Evolutionary conservation across 768 basidiomycete species (phyloP).

Genomic region (Leccinum obscurum): DNA sequence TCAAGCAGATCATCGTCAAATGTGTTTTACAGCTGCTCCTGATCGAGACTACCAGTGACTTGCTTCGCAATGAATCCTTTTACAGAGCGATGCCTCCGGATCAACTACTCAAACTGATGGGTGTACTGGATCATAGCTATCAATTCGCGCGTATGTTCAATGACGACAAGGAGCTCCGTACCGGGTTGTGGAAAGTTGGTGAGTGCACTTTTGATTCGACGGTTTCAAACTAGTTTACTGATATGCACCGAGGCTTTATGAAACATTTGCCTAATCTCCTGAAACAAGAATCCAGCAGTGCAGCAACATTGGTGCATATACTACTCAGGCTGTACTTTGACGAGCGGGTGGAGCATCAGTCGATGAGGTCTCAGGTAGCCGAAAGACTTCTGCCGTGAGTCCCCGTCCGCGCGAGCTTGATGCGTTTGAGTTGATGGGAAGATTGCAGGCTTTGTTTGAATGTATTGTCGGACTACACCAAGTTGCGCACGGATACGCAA

Average conservation of each 20-base stretch:
- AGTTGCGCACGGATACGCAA: constrained; percentile 86
- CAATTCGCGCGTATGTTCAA: constrained; percentile 98
- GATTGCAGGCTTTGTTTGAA: constrained; percentile 73
- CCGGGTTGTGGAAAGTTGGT: constrained; percentile 99
- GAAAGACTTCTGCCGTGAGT: constrained; percentile 69
- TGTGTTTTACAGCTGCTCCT: constrained; percentile 95
- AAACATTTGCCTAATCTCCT: constrained; percentile 96
- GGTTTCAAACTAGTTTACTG: background rate
- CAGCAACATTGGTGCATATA: constrained; percentile 90
- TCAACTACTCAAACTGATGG: constrained; percentile 91
- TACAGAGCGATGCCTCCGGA: constrained; percentile 94
- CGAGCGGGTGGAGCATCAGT: constrained; percentile 81
- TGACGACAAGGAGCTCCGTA: constrained; percentile 95
- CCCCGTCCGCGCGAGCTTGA: background rate
- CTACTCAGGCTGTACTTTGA: constrained; percentile 94
- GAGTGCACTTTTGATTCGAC: constrained; percentile 37
- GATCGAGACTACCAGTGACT: constrained; percentile 96
- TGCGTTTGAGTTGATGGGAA: constrained; percentile 8
- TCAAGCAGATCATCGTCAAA: constrained; percentile 99
- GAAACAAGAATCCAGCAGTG: constrained; percentile 98
- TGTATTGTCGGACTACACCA: constrained; percentile 88
- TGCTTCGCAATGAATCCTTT: constrained; percentile 88
- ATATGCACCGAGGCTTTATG: constrained; percentile 83
- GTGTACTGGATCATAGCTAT: constrained; percentile 94
- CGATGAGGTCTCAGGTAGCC: constrained; percentile 76